Evolutionary conservation across 208 protist genomes (phyloP).

Genomic region (Acanthamoeba royreba): DNA sequence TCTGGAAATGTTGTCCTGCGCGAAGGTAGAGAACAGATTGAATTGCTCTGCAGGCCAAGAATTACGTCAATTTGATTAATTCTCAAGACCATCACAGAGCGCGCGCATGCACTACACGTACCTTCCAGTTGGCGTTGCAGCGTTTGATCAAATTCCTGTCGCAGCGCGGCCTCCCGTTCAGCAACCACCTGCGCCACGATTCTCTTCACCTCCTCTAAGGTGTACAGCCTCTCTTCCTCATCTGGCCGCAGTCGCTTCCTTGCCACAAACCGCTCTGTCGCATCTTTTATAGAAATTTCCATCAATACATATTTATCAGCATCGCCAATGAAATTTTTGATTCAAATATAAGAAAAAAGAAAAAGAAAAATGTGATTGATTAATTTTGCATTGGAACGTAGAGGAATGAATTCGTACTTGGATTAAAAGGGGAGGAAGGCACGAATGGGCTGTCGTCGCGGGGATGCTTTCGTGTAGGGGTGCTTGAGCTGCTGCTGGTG

Average conservation of each 20-base stretch:
- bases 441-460: neutral
- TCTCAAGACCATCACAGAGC: neutral
- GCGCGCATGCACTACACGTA: too few relatives aligned
- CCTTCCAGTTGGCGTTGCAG: neutral
- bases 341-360: neutral
- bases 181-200: slow-evolving; percentile 3
- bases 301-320: neutral
- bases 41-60: neutral
- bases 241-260: neutral
- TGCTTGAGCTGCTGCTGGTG: neutral
- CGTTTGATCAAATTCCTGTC: neutral
- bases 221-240: neutral
- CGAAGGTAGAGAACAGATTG: slow-evolving; percentile 20
- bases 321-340: neutral
- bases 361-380: neutral
- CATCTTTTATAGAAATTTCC: neutral
- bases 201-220: slow-evolving; percentile 27
- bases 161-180: neutral
- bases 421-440: neutral
- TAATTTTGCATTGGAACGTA: neutral
- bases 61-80: neutral
- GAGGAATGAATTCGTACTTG: neutral
- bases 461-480: neutral
- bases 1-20: neutral
- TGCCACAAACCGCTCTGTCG: neutral